These are phyloP conservation scores for Candolleomyces eurysporus DNA, from an alignment of 768 basidiomycete genomes.

Conservation along the genomic window DNA sequence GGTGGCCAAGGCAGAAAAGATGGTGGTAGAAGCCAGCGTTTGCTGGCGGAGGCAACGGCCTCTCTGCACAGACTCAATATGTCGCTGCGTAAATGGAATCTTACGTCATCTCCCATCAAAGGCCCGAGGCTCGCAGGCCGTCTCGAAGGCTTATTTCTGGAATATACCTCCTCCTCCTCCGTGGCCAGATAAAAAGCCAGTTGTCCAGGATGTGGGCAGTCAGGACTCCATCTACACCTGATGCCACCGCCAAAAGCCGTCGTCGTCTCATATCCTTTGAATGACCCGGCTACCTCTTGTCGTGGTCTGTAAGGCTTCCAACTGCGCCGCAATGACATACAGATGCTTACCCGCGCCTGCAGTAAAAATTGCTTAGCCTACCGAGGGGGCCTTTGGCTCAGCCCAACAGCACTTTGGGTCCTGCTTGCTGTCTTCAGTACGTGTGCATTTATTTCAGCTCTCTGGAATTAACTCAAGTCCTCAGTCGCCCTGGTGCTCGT, in stretches of 20 bases:
- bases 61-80: not conserved
- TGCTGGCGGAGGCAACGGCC: not conserved
- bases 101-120: not conserved
- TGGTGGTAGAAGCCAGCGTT: not conserved
- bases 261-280: conserved; percentile 2
- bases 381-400: conserved; percentile 2
- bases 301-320: not conserved
- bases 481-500: not conserved
- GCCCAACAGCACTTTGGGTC: not conserved
- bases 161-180: not conserved
- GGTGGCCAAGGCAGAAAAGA: not conserved
- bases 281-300: not conserved
- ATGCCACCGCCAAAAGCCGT: not conserved
- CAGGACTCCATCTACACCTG: not conserved
- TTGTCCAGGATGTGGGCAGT: too few relatives aligned
- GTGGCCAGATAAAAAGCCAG: not conserved
- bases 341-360: not conserved
- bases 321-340: not conserved
- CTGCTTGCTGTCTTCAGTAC: not conserved
- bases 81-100: not conserved
- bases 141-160: not conserved
- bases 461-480: not conserved
- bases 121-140: not conserved
- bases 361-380: not conserved
- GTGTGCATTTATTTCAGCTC: not conserved